phyloP scores from a whole-genome alignment of 2,329 filamentous ascomycete species.

The Fusarium succisae region DNA sequence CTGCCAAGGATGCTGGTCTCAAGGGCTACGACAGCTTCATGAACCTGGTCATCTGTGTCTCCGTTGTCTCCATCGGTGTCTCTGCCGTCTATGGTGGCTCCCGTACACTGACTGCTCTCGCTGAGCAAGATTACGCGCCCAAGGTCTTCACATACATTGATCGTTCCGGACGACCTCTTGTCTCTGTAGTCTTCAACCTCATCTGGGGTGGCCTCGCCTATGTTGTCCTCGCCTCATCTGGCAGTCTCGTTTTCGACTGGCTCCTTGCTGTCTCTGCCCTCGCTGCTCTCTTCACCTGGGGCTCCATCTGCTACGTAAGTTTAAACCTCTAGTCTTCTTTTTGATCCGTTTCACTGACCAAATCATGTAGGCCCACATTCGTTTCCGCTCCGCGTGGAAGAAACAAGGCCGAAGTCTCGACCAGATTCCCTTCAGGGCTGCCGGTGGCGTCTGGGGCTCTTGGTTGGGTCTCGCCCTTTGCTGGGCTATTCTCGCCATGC shows the following conservation, averaged over 20 bases:
- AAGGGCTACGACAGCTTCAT: constrained; percentile 60
- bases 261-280: constrained; percentile 71
- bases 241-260: constrained; percentile 68
- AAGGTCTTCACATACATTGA: constrained; percentile 64
- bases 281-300: constrained; percentile 72
- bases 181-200: constrained; percentile 57
- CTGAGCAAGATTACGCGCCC: constrained; percentile 65
- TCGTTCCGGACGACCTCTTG: constrained; percentile 60
- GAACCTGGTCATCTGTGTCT: constrained; percentile 64
- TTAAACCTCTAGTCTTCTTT: accelerated
- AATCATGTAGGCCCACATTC: constrained; percentile 58
- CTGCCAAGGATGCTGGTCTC: constrained; percentile 58
- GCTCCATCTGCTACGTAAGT: constrained; percentile 63
- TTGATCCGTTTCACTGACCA: background rate
- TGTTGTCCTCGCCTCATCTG: constrained; percentile 56
- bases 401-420: constrained; percentile 66
- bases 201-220: constrained; percentile 59
- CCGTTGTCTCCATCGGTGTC: constrained; percentile 64
- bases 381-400: constrained; percentile 71
- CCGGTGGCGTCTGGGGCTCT: constrained; percentile 69
- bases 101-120: constrained; percentile 64
- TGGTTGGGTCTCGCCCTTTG: constrained; percentile 69
- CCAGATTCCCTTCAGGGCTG: constrained; percentile 71
- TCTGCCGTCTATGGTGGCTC: constrained; percentile 65
- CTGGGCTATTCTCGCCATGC: constrained; percentile 61